Evolutionary conservation across 164 flowering plant genomes (phyloP).

Genomic region (Aristolochia californica): DNA sequence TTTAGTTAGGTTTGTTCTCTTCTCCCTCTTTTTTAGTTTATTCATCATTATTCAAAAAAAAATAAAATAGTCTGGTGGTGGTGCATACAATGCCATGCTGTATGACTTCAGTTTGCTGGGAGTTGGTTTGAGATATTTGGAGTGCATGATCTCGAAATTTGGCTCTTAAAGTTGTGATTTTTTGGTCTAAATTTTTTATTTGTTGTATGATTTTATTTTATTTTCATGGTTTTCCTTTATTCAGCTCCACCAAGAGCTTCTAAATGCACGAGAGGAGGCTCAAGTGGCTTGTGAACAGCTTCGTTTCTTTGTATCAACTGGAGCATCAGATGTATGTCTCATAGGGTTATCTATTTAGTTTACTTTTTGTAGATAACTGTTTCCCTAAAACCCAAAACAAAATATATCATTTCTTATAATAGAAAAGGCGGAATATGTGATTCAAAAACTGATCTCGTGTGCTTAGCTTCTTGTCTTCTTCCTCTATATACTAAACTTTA

Average conservation of each 20-base stretch:
- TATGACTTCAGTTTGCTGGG: background rate
- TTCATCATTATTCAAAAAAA: too few relatives aligned
- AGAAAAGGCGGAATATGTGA: background rate
- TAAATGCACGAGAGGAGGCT: constrained; percentile 41
- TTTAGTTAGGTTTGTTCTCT: too few relatives aligned
- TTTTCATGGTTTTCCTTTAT: background rate
- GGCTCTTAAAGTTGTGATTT: background rate
- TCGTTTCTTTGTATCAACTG: constrained; percentile 11
- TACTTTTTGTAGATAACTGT: background rate
- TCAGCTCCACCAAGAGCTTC: constrained; percentile 44
- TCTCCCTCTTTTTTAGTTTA: too few relatives aligned
- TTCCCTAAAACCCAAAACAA: background rate
- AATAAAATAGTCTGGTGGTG: background rate
- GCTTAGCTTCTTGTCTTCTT: background rate
- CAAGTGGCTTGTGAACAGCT: constrained; percentile 33
- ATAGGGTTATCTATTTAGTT: background rate
- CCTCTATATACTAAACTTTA: background rate
- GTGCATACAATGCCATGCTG: background rate
- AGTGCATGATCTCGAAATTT: background rate
- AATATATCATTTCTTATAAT: background rate
- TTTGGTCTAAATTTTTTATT: background rate
- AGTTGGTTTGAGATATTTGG: background rate
- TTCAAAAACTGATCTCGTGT: background rate
- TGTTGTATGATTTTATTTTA: background rate
- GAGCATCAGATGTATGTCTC: background rate